phyloP scores from a whole-genome alignment of 768 basidiomycete species.

The Crassisporium funariophilum region DNA sequence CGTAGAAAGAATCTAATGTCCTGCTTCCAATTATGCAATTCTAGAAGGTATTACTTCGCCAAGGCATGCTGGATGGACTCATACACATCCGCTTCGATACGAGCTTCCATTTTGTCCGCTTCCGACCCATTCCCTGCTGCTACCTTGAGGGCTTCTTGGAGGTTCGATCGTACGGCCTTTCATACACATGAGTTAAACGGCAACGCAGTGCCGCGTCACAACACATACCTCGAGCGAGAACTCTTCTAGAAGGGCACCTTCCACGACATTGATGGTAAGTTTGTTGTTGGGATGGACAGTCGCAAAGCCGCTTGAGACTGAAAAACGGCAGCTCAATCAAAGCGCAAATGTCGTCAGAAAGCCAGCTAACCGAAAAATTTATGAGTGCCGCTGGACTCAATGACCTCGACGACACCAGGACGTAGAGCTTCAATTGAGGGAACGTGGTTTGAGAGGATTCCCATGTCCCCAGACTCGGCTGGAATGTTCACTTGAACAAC shows the following conservation, averaged over 20 bases:
- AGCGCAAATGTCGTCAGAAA: neutral
- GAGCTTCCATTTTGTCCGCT: conserved; percentile 90
- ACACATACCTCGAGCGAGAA: conserved; percentile 85
- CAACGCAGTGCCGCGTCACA: neutral
- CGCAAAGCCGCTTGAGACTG: conserved; percentile 96
- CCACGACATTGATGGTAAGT: conserved; percentile 95
- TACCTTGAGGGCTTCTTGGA: conserved; percentile 86
- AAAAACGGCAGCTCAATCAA: conserved; percentile 1
- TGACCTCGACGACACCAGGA: conserved; percentile 92
- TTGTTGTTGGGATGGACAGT: conserved; percentile 97
- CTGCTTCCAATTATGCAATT: too few species aligned
- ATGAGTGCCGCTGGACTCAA: conserved; percentile 80
- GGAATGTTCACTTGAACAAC: conserved; percentile 96
- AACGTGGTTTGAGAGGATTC: conserved; percentile 98
- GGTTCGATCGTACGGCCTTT: conserved; percentile 87
- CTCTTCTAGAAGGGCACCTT: conserved; percentile 89
- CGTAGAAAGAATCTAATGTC: too few species aligned
- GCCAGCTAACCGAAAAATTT: conserved; percentile 94
- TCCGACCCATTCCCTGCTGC: conserved; percentile 84
- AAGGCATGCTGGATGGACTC: conserved; percentile 93
- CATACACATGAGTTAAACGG: conserved; percentile 6
- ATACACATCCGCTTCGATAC: conserved; percentile 94
- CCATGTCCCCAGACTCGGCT: conserved; percentile 97
- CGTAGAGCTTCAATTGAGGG: conserved; percentile 95
- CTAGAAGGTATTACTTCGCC: conserved; percentile 45